phyloP scores from a whole-genome alignment of 2,329 filamentous ascomycete genomes.

The Triangularia setosa region DNA sequence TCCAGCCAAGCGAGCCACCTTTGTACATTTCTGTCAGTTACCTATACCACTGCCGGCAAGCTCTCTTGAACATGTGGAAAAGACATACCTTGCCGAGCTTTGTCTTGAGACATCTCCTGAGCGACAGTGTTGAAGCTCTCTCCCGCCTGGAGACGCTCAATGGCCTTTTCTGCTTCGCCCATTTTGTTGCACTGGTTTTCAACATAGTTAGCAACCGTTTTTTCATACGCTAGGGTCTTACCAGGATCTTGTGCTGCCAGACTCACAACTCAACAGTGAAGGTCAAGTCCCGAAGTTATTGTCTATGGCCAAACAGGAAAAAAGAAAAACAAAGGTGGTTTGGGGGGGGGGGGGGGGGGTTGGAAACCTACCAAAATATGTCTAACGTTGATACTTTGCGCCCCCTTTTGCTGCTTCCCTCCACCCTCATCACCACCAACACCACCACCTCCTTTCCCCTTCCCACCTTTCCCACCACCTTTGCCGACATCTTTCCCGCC shows the following conservation, averaged over 20 bases:
- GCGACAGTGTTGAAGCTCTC: constrained; percentile 74
- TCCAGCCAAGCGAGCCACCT: constrained; percentile 72
- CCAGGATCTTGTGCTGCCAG: neutral
- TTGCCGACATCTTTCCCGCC: neutral
- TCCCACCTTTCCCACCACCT: neutral
- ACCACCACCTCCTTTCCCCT: neutral
- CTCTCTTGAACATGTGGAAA: neutral
- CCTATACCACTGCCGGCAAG: neutral
- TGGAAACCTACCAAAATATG: constrained; percentile 3
- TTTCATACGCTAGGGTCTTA: no score
- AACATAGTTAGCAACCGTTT: no score
- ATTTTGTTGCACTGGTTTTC: constrained; percentile 65
- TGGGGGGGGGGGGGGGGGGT: no score
- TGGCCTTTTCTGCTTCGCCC: constrained; percentile 70
- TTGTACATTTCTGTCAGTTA: neutral
- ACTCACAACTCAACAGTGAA: no score
- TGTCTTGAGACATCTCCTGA: constrained; percentile 69
- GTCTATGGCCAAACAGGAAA: no score
- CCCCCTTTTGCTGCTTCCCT: neutral
- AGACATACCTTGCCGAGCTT: constrained; percentile 59
- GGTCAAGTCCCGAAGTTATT: no score
- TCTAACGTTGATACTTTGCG: constrained; percentile 1
- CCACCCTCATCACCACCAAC: neutral
- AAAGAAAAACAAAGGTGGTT: no score
- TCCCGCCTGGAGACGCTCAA: constrained; percentile 63